Evolutionary conservation across 2,329 filamentous ascomycete genomes (phyloP).

Genomic region (Cadophora luteo-olivacea): DNA sequence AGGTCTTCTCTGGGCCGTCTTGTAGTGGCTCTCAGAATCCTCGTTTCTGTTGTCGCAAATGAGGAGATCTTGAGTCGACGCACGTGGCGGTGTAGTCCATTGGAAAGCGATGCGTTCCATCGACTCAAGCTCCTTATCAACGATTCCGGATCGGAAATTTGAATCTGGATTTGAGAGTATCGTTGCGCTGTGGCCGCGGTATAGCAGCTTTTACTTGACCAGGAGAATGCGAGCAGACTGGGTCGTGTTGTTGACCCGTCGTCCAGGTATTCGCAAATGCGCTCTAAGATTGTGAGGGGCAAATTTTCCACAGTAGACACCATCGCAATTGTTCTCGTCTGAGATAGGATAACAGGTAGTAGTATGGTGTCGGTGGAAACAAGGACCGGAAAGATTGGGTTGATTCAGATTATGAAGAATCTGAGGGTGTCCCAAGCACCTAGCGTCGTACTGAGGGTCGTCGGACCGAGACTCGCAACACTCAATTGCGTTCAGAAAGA

Average conservation of each 20-base stretch:
- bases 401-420: too few relatives aligned
- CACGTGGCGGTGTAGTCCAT: background rate
- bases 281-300: background rate
- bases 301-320: background rate
- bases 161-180: background rate
- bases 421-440: too few relatives aligned
- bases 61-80: background rate
- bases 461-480: too few relatives aligned
- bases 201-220: background rate
- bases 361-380: too few relatives aligned
- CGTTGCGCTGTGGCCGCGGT: background rate
- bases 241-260: background rate
- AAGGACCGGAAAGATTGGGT: too few relatives aligned
- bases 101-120: background rate
- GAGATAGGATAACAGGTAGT: too few relatives aligned
- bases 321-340: too few relatives aligned
- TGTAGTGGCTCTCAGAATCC: background rate
- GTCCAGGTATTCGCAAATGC: conserved; percentile 10
- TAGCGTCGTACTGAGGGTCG: too few relatives aligned
- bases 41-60: background rate
- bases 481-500: too few relatives aligned
- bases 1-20: background rate
- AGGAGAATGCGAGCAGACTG: background rate
- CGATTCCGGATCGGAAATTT: background rate
- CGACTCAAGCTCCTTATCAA: background rate